Percentiles rank a stretch among this genome's conserved stretches.
Evolutionary conservation across 805 yeast species (phyloP).

Genomic region (Nakazawaea ernobii): DNA sequence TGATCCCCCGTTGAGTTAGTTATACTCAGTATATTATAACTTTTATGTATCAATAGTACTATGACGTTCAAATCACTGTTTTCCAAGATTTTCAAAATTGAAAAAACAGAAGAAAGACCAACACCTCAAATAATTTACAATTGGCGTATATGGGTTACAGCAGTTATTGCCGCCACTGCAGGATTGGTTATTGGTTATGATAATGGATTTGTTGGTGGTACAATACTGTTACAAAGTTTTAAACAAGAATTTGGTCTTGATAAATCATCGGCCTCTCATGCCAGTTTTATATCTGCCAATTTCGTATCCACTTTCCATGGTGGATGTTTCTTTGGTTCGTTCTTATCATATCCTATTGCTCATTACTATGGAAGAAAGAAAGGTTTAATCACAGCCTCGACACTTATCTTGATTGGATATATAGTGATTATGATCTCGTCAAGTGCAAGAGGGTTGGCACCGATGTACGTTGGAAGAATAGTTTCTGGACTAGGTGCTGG

Average conservation of each 20-base stretch:
- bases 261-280: constrained; percentile 19
- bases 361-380: constrained; percentile 37
- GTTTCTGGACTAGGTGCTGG: constrained; percentile 51
- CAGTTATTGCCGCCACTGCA: constrained; percentile 41
- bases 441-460: constrained; percentile 29
- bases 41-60: too few relatives aligned
- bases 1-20: too few relatives aligned
- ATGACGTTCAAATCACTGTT: background rate
- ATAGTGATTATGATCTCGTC: constrained; percentile 33
- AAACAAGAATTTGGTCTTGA: constrained; percentile 38
- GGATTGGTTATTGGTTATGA: constrained; percentile 51
- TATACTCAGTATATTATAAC: too few relatives aligned
- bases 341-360: constrained; percentile 41
- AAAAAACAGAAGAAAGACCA: constrained; percentile 13
- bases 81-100: background rate
- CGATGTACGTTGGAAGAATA: constrained; percentile 48
- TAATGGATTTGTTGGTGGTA: constrained; percentile 54
- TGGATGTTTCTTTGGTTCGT: constrained; percentile 45
- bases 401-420: constrained; percentile 36
- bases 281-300: constrained; percentile 29
- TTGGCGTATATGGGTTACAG: constrained; percentile 34
- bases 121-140: constrained; percentile 42
- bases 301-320: constrained; percentile 46
- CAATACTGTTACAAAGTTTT: constrained; percentile 39
- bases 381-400: constrained; percentile 34